Evolutionary conservation across 1,284 basidiomycete species (phyloP).

Genomic region (Malassezia vespertilionis): DNA sequence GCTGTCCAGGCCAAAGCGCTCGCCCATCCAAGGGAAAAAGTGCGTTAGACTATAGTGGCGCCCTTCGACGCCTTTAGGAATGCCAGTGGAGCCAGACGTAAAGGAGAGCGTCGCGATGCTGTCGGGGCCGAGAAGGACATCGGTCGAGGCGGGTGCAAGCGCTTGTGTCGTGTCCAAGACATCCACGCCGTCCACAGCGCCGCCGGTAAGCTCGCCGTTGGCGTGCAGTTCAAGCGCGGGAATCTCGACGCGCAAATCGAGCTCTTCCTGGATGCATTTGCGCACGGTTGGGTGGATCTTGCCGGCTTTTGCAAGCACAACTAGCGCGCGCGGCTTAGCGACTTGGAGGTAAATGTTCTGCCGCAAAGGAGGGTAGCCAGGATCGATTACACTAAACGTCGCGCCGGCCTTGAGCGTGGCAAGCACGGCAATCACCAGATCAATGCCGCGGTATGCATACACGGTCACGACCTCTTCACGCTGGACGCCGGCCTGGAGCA

Average conservation of each 20-base stretch:
- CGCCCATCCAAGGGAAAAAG: conserved; percentile 99
- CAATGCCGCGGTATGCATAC: conserved; percentile 92
- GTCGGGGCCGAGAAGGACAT: conserved; percentile 80
- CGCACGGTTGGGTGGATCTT: conserved; percentile 69
- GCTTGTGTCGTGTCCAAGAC: conserved; percentile 53
- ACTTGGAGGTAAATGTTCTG: conserved; percentile 94
- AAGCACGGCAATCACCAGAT: conserved; percentile 93
- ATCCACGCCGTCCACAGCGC: conserved; percentile 47
- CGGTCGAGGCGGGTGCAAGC: conserved; percentile 53
- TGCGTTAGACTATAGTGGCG: conserved; percentile 93
- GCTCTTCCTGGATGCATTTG: conserved; percentile 68
- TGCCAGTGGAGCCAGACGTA: conserved; percentile 93
- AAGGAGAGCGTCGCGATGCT: conserved; percentile 90
- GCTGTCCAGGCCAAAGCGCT: conserved; percentile 66
- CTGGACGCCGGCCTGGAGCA: conserved; percentile 72
- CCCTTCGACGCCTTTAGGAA: conserved; percentile 93
- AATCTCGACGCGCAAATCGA: conserved; percentile 77
- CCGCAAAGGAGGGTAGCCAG: conserved; percentile 85
- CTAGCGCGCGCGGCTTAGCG: conserved; percentile 79
- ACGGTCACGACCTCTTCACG: conserved; percentile 96
- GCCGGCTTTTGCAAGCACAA: conserved; percentile 86
- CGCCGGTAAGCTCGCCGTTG: conserved; percentile 56
- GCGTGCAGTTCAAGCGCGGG: conserved; percentile 72
- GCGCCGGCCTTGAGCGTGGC: conserved; percentile 92
- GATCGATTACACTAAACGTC: conserved; percentile 96